Evolutionary conservation across 1,139 yeast species (phyloP).

Genomic region (Suhomyces coccinellae): DNA sequence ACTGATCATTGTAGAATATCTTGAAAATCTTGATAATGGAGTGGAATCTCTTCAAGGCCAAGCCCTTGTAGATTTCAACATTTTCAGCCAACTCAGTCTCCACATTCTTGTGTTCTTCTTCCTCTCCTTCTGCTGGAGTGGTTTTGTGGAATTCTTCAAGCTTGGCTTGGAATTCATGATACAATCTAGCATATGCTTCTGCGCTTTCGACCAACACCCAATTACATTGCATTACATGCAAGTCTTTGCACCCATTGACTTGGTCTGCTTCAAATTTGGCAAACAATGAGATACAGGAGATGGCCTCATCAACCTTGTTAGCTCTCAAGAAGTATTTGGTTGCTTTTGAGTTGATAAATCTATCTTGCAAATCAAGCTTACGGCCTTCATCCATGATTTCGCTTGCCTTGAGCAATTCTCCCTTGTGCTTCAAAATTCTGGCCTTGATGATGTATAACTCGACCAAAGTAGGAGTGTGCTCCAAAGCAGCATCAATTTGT

Average conservation of each 20-base stretch:
- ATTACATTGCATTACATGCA: conserved; percentile 87
- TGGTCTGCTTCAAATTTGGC: conserved; percentile 77
- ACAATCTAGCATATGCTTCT: conserved; percentile 60
- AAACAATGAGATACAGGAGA: conserved; percentile 72
- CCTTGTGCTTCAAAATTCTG: conserved; percentile 71
- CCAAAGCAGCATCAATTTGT: conserved; percentile 62
- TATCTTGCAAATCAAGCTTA: conserved; percentile 77
- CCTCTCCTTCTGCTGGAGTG: conserved; percentile 19
- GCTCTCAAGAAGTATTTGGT: conserved; percentile 84
- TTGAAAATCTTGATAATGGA: conserved; percentile 68
- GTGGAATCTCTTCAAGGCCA: conserved; percentile 76
- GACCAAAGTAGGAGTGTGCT: conserved; percentile 78
- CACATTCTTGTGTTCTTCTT: conserved; percentile 25
- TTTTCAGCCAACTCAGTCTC: conserved; percentile 37
- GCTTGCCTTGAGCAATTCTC: conserved; percentile 62
- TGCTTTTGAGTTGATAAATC: conserved; percentile 87
- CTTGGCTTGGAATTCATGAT: conserved; percentile 25
- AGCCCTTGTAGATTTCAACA: conserved; percentile 54
- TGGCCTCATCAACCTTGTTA: conserved; percentile 73
- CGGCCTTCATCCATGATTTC: conserved; percentile 71
- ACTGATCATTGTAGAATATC: conserved; percentile 78
- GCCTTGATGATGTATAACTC: conserved; percentile 83
- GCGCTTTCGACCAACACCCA: conserved; percentile 90
- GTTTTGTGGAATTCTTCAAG: conserved; percentile 16
- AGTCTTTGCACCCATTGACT: conserved; percentile 79